Base-by-base conservation (phyloP, 2,329 filamentous ascomycete species). In the Beauveria brongniartii region DNA sequence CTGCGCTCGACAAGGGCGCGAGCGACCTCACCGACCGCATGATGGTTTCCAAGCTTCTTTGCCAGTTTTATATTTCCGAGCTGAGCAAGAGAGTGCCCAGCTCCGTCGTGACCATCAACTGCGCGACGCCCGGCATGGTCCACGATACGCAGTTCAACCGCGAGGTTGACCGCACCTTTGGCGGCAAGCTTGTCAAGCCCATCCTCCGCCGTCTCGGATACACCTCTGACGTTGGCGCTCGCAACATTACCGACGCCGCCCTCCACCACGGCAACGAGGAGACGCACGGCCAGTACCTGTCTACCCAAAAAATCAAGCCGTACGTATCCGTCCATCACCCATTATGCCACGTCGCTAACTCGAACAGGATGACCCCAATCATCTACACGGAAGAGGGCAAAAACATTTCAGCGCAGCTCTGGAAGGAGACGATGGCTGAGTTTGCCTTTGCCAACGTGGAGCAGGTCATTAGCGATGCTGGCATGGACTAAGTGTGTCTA, bases 31-130 rank as follows among this genome's bases (percentile, higher is more conserved):
- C 43, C 18, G 63, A 69, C 46, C 52, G 65, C 16, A 63, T 64
- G 62, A 62, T 63, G 58, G 54, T 64, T 9, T 68, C 65, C 6
- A 74, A 74, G 64, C 64, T 71, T 0, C 63, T 75, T 1, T 69
- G 66, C 18, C 68, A 73, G 34, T 67, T 74, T 47, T 75, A 73
- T 58, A 28, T 75, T 10, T 63, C 65, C 3, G 68, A 71, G 60
- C 63, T 75, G 9, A 63, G 64, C 3, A 68, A 67, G 22, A n/a
- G 65, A 37, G 64, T 73, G 1, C 66, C 67, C 3, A 28, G 61
- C 5, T 65, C 64, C 0, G 59, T 66, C 7, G 67, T 63, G 10
- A 34, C 64, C 10, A 62, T 70, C 56, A 68, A 69, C 40, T 55
- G 59, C 9, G 60, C 57, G 12, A 66, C 63, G 22, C 66, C 65